Percentiles rank a stretch among this genome's conserved stretches.
These are phyloP conservation scores for Cystoderma amianthinum DNA, from an alignment of 768 basidiomycete genomes.

Conservation along the genomic window DNA sequence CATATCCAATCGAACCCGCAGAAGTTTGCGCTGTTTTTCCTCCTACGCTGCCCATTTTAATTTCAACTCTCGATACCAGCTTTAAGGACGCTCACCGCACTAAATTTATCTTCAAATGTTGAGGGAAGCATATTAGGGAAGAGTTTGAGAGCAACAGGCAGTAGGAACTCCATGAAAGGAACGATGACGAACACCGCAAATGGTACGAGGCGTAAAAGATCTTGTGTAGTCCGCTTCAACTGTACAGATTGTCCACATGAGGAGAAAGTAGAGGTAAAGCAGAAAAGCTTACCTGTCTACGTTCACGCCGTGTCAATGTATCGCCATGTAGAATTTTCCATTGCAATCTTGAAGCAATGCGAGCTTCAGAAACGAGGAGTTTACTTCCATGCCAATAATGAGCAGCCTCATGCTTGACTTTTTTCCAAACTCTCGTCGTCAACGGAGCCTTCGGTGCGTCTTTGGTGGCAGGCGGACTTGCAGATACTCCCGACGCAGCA, in stretches of 20 bases:
- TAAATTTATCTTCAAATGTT: slow-evolving; percentile 96
- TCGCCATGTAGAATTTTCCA: slow-evolving; percentile 93
- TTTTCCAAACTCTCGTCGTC: slow-evolving; percentile 72
- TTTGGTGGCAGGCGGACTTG: slow-evolving; percentile 41
- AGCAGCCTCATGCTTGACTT: slow-evolving; percentile 89
- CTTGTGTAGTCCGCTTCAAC: slow-evolving; percentile 91
- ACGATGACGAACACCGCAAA: slow-evolving; percentile 94
- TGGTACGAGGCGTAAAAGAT: slow-evolving; percentile 87
- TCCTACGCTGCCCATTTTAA: slow-evolving; percentile 45
- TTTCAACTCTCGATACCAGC: neutral
- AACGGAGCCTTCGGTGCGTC: slow-evolving; percentile 36
- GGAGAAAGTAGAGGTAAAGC: neutral
- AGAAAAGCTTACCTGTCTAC: slow-evolving; percentile 69
- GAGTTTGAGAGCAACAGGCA: slow-evolving; percentile 92
- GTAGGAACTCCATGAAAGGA: slow-evolving; percentile 96
- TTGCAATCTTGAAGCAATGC: slow-evolving; percentile 81
- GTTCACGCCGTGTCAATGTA: slow-evolving; percentile 84
- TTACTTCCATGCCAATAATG: slow-evolving; percentile 98
- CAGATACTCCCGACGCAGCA: slow-evolving; percentile 33
- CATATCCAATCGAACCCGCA: slow-evolving; percentile 94
- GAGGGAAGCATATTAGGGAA: slow-evolving; percentile 99
- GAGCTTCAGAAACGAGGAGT: slow-evolving; percentile 88
- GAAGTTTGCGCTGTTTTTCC: slow-evolving; percentile 93
- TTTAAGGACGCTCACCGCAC: slow-evolving; percentile 47
- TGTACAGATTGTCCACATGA: slow-evolving; percentile 19